Evolutionary conservation across 495 filamentous ascomycete species (phyloP), one percentile per base, ranked within the genome.

Genomic region (Aspergillus hancockii): DNA sequence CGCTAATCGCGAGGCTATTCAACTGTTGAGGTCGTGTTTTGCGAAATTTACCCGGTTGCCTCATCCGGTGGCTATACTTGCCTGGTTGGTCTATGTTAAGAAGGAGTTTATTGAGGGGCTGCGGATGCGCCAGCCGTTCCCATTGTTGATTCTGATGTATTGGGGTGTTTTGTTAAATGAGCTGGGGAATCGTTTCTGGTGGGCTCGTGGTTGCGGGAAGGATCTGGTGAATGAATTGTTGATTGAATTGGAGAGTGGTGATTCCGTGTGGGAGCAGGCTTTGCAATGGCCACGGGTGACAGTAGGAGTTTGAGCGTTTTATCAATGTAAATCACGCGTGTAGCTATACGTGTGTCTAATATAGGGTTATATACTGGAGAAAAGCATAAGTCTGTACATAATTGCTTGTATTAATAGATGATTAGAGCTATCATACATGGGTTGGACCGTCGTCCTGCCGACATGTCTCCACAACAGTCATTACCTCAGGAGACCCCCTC

Each of bases 81-180:
- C 69, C 13, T 74, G 71, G 71, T 59, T 74, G 16, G 65, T 57
- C 3, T 57, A 55, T 0, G 67, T 71, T 13, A 63, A 71, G 18
- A 68, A 66, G 21, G 69, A 57, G 0, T 71, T 70, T 46, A 63
- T 70, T 10, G 55, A 68, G 23, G 51, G 58, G 1, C 31, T 74
- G 0, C 61, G 63, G 9, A 54, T 61, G 36, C 59, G 67, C 10
- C 64, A 67, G 32, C 63, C 67, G 9, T 65, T 74, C 22, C 40
- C 53, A 1, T 57, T 71, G 36, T 51, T 74, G 5, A 62, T 74
- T 47, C 63, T 74, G 10, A 67, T 63, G 50, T 57, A 70, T 31
- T 74, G 69, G 69, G 71, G 65, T 9, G 60, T 70, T 13, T 57
- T 74, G 9, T 45, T 74, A 5, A 51, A 32, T 12, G 55, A 67